phyloP scores from a whole-genome alignment of 306 rosid genomes.

The Adenanthera pavonina region DNA sequence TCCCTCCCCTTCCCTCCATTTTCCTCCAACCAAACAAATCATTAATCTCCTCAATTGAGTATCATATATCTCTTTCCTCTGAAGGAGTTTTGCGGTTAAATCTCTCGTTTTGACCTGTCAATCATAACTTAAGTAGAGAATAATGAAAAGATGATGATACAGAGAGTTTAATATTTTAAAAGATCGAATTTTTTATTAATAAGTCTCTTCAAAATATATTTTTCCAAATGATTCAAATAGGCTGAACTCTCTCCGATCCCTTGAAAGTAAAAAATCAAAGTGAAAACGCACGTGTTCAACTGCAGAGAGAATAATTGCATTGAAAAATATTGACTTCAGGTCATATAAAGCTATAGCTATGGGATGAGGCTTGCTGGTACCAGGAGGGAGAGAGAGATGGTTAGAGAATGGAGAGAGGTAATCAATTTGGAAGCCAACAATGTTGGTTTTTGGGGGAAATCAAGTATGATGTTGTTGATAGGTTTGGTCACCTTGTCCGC shows the following conservation, averaged over 20 bases:
- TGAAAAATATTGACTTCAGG: slow-evolving; percentile 38
- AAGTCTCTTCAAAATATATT: not conserved
- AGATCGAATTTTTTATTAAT: not conserved
- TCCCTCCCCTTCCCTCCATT: too few species aligned
- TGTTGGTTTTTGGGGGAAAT: slow-evolving; percentile 37
- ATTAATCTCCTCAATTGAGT: not conserved
- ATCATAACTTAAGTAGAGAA: slow-evolving; percentile 36
- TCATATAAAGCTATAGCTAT: slow-evolving; percentile 36
- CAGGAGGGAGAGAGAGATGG: slow-evolving; percentile 45
- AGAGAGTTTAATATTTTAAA: not conserved
- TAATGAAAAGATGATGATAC: slow-evolving; percentile 10
- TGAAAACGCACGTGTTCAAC: not conserved
- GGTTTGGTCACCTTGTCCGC: slow-evolving; percentile 56
- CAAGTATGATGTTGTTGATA: slow-evolving; percentile 43
- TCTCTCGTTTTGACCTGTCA: not conserved
- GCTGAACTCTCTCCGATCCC: too few species aligned
- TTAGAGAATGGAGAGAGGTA: slow-evolving; percentile 55
- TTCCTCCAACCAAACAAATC: too few species aligned
- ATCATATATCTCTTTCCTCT: not conserved
- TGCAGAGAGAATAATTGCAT: not conserved
- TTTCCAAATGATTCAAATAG: too few species aligned
- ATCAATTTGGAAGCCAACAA: slow-evolving; percentile 40
- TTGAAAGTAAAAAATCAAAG: not conserved
- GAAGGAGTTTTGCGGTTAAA: not conserved
- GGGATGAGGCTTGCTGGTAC: not conserved